Conservation (phyloP, 495 filamentous ascomycete species). For the Penicillium subrubescens region DNA sequence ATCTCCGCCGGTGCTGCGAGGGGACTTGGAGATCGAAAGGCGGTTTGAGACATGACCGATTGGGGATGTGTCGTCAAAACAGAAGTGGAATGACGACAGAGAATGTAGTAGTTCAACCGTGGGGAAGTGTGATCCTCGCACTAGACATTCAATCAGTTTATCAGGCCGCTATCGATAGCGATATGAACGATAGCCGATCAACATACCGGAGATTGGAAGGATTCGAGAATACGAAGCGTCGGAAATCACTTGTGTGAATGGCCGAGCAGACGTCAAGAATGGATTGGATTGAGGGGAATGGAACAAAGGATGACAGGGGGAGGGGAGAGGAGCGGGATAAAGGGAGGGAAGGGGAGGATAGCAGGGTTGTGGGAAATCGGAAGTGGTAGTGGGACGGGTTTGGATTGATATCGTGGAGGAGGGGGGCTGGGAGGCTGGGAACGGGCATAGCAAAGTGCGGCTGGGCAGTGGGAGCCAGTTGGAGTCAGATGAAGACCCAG, state of each 20-base stretch:
- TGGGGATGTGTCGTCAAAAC: conserved; percentile 5
- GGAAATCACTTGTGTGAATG: background rate
- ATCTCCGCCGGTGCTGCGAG: conserved; percentile 47
- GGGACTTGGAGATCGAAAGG: conserved; percentile 36
- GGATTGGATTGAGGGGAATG: background rate
- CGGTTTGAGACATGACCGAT: conserved; percentile 42
- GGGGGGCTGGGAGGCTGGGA: conserved; percentile 49
- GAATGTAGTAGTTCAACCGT: conserved; percentile 16
- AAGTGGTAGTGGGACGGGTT: conserved; percentile 29
- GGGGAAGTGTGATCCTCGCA: conserved; percentile 25
- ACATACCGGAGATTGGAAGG: conserved; percentile 35
- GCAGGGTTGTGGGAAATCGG: conserved; percentile 23
- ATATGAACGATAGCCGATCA: conserved; percentile 16
- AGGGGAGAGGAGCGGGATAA: background rate
- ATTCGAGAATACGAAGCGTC: background rate
- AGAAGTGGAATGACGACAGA: conserved; percentile 15
- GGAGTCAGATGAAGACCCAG: background rate
- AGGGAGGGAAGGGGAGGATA: conserved; percentile 14
- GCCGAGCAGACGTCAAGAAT: background rate
- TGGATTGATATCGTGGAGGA: conserved; percentile 38
- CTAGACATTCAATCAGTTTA: conserved; percentile 22
- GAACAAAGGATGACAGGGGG: background rate
- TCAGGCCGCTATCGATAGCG: conserved; percentile 16
- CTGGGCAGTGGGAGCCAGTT: conserved; percentile 12
- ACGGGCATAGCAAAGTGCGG: conserved; percentile 29